Conservation (phyloP, 148 eudicot species). For the Vaccinium darrowii region DNA sequence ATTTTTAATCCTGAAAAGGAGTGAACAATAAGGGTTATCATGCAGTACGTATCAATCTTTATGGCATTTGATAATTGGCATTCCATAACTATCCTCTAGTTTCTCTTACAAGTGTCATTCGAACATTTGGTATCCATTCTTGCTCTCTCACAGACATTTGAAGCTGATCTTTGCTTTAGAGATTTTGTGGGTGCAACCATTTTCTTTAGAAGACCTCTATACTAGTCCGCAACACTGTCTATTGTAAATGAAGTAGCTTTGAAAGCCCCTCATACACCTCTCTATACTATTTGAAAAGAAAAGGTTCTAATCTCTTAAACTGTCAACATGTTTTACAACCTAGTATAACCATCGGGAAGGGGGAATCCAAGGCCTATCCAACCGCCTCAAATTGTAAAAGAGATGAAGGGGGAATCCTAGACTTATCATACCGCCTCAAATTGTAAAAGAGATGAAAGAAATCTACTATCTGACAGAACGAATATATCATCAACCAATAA, state of each 20-base stretch:
- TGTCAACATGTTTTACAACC: not conserved
- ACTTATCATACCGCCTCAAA: not conserved
- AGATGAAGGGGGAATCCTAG: not conserved
- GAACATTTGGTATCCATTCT: not conserved
- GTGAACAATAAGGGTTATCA: not conserved
- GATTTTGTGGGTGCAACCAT: not conserved
- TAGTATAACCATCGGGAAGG: not conserved
- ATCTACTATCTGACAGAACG: not conserved
- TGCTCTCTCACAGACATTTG: not conserved
- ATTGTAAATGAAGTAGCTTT: not conserved
- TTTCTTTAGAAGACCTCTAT: not conserved
- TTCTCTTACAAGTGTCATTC: not conserved
- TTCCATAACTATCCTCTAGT: not conserved
- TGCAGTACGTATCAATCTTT: not conserved
- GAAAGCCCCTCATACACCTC: not conserved
- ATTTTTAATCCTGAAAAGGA: not conserved
- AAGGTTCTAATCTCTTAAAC: not conserved
- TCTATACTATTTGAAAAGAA: not conserved
- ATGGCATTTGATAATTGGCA: not conserved
- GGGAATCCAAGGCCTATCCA: not conserved
- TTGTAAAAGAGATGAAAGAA: not conserved
- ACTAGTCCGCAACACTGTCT: not conserved
- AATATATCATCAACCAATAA: not conserved
- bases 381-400: not conserved
- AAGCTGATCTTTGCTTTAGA: not conserved